Conservation (phyloP, 192 early-diverging fungal genomes). For the Coemansia sp. region DNA sequence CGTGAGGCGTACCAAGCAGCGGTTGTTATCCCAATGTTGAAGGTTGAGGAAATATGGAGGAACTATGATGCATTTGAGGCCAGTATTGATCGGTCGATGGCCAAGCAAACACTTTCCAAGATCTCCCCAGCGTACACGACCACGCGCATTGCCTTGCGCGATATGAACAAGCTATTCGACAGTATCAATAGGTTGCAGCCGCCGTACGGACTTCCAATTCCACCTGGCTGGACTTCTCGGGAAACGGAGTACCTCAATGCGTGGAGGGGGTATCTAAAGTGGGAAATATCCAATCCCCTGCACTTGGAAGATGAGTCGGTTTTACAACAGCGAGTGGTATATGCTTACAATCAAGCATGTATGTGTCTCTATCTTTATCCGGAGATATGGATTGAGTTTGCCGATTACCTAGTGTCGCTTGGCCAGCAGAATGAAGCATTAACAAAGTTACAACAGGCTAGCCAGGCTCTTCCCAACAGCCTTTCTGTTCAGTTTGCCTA, state of each 20-base stretch:
- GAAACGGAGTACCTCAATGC: slow-evolving; percentile 64
- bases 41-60: slow-evolving; percentile 93
- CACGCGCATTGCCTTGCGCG: slow-evolving; percentile 81
- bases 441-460: slow-evolving; percentile 33
- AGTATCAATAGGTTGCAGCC: slow-evolving; percentile 64
- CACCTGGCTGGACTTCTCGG: slow-evolving; percentile 76
- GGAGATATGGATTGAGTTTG: slow-evolving; percentile 75
- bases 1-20: slow-evolving; percentile 84
- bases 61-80: slow-evolving; percentile 94
- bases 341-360: slow-evolving; percentile 85
- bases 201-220: slow-evolving; percentile 64
- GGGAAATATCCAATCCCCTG: slow-evolving; percentile 90
- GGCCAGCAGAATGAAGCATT: slow-evolving; percentile 29
- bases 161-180: slow-evolving; percentile 77
- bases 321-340: slow-evolving; percentile 71
- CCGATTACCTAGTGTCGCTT: slow-evolving; percentile 31
- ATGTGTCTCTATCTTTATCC: slow-evolving; percentile 83
- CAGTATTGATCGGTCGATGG: slow-evolving; percentile 69
- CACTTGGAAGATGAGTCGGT: slow-evolving; percentile 57
- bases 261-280: slow-evolving; percentile 88
- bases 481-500: slow-evolving; percentile 72
- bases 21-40: slow-evolving; percentile 80
- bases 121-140: slow-evolving; percentile 91
- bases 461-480: slow-evolving; percentile 46
- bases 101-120: slow-evolving; percentile 87